Conservation (phyloP, 495 filamentous ascomycete genomes). For the Hypoxylon fuscum region DNA sequence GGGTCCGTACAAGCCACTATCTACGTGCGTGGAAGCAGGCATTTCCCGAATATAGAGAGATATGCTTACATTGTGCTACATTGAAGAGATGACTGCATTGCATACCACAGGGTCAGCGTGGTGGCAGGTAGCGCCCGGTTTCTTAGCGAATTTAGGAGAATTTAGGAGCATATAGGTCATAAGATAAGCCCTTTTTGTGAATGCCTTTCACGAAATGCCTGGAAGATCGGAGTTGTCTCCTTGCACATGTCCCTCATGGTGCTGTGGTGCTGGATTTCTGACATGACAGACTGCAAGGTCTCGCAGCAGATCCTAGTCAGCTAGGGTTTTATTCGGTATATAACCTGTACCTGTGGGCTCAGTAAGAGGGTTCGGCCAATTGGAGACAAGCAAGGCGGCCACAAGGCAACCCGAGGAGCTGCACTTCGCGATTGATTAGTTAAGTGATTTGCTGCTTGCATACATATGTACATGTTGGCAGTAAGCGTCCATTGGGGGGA, state of each 20-base stretch:
- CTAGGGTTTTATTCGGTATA: slow-evolving; percentile 29
- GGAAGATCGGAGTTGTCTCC: slow-evolving; percentile 13
- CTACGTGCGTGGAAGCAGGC: slow-evolving; percentile 9
- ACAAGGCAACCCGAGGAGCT: slow-evolving; percentile 37
- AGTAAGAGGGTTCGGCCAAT: slow-evolving; percentile 27
- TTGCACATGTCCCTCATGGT: slow-evolving; percentile 13
- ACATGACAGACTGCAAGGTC: slow-evolving; percentile 29
- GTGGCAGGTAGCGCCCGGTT: slow-evolving; percentile 13
- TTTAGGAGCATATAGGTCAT: slow-evolving; percentile 28
- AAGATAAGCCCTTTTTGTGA: slow-evolving; percentile 26
- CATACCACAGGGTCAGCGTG: slow-evolving; percentile 16
- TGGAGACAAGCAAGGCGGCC: slow-evolving; percentile 17
- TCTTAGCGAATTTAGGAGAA: slow-evolving; percentile 18
- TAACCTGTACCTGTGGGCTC: slow-evolving; percentile 32
- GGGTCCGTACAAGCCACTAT: slow-evolving; percentile 11
- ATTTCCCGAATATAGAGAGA: slow-evolving; percentile 29
- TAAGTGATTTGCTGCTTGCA: slow-evolving; percentile 42
- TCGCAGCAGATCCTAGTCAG: slow-evolving; percentile 30
- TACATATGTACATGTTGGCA: slow-evolving; percentile 27
- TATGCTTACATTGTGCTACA: slow-evolving; percentile 22
- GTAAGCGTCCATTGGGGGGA: slow-evolving; percentile 35
- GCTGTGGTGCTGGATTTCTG: slow-evolving; percentile 26
- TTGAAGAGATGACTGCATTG: slow-evolving; percentile 40
- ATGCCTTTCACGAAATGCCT: slow-evolving; percentile 12
- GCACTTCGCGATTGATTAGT: slow-evolving; percentile 40